Evolutionary conservation across 495 filamentous ascomycete species (phyloP), one percentile per base, ranked within the genome.

Genomic region (Cercophora newfieldiana): DNA sequence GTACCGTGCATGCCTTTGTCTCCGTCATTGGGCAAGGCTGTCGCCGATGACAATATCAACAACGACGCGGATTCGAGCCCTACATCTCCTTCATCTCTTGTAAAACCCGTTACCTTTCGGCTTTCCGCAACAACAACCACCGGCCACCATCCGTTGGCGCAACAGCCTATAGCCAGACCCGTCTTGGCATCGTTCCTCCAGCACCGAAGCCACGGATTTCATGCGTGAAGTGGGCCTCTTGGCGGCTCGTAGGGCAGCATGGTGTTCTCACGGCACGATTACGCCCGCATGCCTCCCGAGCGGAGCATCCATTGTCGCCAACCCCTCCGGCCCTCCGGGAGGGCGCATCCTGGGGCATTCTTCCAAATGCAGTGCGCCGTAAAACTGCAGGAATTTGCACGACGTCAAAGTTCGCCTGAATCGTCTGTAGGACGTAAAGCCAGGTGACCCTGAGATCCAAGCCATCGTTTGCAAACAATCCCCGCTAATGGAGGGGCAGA

Each of bases 181-280:
- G 37, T 44, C 37, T 44, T 44, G 37, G 37, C 37, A 14, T 16
- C 37, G 37, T 44, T 14, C 10, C 12, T 14, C 3, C 18, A 16
- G 12, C 37, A 16, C 37, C 37, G 37, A 14, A 6, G 37, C 21
- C 50, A 53, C n/a, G 24, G 50, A 22, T 3, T 53, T 53, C 50
- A 53, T 53, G 50, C 50, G 2, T 53, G 19, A 26, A 53, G 19
- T 22, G 24, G 21, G n/a, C 50, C 50, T 7, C 37, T n/a, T 14
- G n/a, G 50, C 6, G 50, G 50, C 50, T 53, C 50, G n/a, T 53
- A 53, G 50, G 50, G 50, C 50, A 53, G 50, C 50, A 53, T 53
- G 50, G 7, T 26, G 16, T 19, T 2, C 37, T 16, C 37, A 44
- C 12, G 10, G 37, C 12, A 16, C 37, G 37, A 44, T 44, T 14